Evolutionary conservation across 768 basidiomycete genomes (phyloP), one percentile per base, ranked within the genome.

Genomic region (Daedaleopsis sinensis): DNA sequence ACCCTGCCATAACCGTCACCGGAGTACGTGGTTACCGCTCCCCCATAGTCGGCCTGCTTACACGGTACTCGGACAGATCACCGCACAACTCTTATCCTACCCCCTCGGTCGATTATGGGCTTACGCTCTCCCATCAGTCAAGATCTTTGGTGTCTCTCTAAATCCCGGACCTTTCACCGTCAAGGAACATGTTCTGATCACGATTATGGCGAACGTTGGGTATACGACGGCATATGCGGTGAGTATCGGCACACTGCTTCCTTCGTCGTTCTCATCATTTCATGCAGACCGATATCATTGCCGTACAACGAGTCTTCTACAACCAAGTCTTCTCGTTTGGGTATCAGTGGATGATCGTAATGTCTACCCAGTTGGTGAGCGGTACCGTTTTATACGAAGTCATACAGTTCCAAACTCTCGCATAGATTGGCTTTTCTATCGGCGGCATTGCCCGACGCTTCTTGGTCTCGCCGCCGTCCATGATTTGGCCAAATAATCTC

Each of bases 91-190:
- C 42, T 71, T 91, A 49, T 81, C 84, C 32, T 89, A 88, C 74
- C 89, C 89, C 10, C 59, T 87, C 44, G 86, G 88, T 32, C 80
- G 83, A 39, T 70, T 79, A 3, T 87, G 85, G 83, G 87, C 85
- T 6, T 73, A 75, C 24, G 62, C 81, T 19, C 35, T 88, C 8
- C 86, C 86, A 6, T 77, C 80, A 58, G 71, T 81, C 68, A 80
- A 74, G 47, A 71, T 87, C 15, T 79, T 87, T 48, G 86, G 86
- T 5, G 36, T 79, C 5, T 68, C 77, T 3, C 65, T 89, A 36
- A 89, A 89, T 65, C 87, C 87, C 15, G 90, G 90, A 24, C 86
- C 83, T 1, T 92, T 90, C 77, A 81, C 82, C 0, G 84, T 91
- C 68, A 92, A 92, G 73, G 90, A 91, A 70, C 86, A 88, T 72